A percentile compares a stretch with the other conserved stretches of the same genome.
Evolutionary conservation across 1,284 basidiomycete species (phyloP).

Genomic region (Gastroboletus turbinatus): DNA sequence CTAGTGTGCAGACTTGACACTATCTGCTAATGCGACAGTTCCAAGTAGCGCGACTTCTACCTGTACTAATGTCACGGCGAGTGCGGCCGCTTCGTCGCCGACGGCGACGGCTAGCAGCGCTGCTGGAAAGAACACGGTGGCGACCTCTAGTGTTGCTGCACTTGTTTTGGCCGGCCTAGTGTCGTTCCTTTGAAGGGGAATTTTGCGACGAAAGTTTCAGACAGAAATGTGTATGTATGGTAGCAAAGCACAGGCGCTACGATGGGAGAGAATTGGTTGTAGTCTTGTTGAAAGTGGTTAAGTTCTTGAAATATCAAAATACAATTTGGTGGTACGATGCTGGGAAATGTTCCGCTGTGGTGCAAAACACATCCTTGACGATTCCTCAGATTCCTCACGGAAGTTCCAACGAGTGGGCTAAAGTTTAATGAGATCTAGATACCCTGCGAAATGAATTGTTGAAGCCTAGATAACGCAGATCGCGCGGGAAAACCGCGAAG

Average conservation of each 20-base stretch:
- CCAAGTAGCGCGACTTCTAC: constrained; percentile 24
- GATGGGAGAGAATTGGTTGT: not conserved
- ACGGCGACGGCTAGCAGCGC: constrained; percentile 5
- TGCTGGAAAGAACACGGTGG: constrained; percentile 15
- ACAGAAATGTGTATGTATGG: not conserved
- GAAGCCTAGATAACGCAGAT: not conserved
- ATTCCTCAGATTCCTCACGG: not conserved
- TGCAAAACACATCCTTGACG: not conserved
- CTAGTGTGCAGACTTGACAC: constrained; percentile 34
- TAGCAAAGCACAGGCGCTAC: not conserved
- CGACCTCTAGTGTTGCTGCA: constrained; percentile 3
- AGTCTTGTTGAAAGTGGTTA: not conserved
- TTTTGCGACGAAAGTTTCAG: not conserved
- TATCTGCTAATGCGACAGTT: constrained; percentile 28
- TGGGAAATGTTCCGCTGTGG: not conserved
- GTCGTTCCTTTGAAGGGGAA: constrained; percentile 12
- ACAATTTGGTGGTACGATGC: not conserved
- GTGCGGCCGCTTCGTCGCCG: constrained; percentile 9
- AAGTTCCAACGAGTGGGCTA: not conserved
- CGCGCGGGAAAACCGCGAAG: not conserved
- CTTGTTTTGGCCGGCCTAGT: constrained; percentile 8
- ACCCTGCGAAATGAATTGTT: not conserved
- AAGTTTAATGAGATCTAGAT: not conserved
- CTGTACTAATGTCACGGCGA: constrained; percentile 25
- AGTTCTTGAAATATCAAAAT: not conserved